Percentiles rank a stretch among this genome's conserved stretches.
phyloP scores from a whole-genome alignment of 495 filamentous ascomycete genomes.

The Aspergillus asperescens region DNA sequence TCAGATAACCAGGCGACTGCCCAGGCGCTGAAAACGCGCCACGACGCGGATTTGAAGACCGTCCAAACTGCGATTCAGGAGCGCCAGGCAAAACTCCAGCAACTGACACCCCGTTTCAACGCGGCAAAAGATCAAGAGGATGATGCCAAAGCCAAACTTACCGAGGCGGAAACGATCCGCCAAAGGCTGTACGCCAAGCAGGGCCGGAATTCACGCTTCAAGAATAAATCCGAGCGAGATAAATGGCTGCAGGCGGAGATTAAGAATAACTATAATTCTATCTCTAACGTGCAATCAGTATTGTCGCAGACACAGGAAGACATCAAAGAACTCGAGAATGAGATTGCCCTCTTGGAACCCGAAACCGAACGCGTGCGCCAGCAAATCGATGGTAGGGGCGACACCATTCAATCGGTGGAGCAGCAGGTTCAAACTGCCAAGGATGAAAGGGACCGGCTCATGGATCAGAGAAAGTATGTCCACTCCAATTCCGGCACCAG shows the following conservation, averaged over 20 bases:
- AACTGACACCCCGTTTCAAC: slow-evolving; percentile 69
- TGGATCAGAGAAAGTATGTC: slow-evolving; percentile 75
- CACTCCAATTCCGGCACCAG: background rate
- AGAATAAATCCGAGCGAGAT: slow-evolving; percentile 82
- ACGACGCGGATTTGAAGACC: slow-evolving; percentile 67
- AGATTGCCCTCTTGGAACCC: slow-evolving; percentile 65
- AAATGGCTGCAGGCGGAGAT: slow-evolving; percentile 76
- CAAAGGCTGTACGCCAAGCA: slow-evolving; percentile 91
- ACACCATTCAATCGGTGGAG: slow-evolving; percentile 62
- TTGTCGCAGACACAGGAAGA: slow-evolving; percentile 79
- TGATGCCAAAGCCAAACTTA: slow-evolving; percentile 60
- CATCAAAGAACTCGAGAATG: slow-evolving; percentile 64
- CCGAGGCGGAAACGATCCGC: slow-evolving; percentile 66
- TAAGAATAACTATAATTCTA: slow-evolving; percentile 66
- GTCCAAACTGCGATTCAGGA: slow-evolving; percentile 68
- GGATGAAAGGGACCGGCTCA: slow-evolving; percentile 70
- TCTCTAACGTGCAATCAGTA: slow-evolving; percentile 76
- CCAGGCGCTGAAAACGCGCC: slow-evolving; percentile 60
- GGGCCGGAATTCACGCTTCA: slow-evolving; percentile 82
- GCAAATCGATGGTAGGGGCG: slow-evolving; percentile 71
- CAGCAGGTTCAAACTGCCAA: slow-evolving; percentile 73
- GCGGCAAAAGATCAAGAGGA: slow-evolving; percentile 67
- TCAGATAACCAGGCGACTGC: slow-evolving; percentile 75
- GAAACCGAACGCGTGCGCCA: slow-evolving; percentile 66
- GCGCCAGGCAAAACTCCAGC: slow-evolving; percentile 68